Evolutionary conservation across 2,329 filamentous ascomycete species (phyloP), one percentile per base, ranked within the genome.

Genomic region (Neoascochyta sp.): DNA sequence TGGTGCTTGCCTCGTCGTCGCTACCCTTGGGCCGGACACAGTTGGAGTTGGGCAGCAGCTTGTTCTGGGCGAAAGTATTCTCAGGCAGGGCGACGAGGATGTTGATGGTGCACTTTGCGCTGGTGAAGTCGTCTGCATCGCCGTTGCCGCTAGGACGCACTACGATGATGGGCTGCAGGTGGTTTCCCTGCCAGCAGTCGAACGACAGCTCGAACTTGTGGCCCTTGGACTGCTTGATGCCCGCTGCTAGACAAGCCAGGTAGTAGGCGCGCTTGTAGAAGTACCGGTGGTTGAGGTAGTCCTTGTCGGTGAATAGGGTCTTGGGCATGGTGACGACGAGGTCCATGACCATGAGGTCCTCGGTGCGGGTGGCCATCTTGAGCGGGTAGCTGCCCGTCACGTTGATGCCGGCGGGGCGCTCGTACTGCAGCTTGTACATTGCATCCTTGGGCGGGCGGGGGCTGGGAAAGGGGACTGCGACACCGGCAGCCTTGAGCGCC

Each of bases 231-330:
- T 74, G 69, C 43, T 79, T 78, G 29, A 96, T 68, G 4, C 76
- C 79, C 16, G 78, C 79, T 9, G 87, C 80, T 33, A 96, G 69
- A 43, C 84, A 86, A 18, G 89, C 86, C 28, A 96, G 68, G 56
- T 93, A 96, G 63, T 90, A 96, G 9, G 92, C 85, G 42, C 89
- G 74, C 54, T 95, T 93, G 67, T 95, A 89, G 57, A 95, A 95
- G 66, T 94, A 96, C 39, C 92, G 79, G 69, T 92, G 75, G 60
- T 95, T 88, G 27, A 89, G 73, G 59, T 90, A 95, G 63, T 98
- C 92, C 65, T 96, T 96, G 24, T 93, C 86, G 54, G 95, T 87
- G 52, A 96, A 89, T 9, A 95, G 65, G 1, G 75, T 67, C 34
- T 69, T 51, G 4, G 92, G 90, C 79, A 98, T 93, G 26, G 84